phyloP scores from a whole-genome alignment of 2,329 filamentous ascomycete species.

The Camillea tinctor region DNA sequence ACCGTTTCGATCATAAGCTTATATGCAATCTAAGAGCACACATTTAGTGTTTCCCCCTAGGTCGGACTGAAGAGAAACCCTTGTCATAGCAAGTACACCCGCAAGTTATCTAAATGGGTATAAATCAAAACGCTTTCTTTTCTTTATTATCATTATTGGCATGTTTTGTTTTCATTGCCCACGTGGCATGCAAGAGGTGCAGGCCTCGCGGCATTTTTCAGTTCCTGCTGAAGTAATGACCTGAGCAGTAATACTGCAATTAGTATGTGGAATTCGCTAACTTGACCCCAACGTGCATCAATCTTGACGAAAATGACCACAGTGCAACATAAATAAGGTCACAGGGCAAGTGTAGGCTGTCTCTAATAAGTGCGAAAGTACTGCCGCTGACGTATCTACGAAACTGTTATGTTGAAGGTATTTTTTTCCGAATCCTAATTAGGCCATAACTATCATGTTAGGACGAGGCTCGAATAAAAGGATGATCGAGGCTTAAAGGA shows the following conservation, averaged over 20 bases:
- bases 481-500: too few species aligned
- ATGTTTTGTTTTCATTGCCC: not conserved
- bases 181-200: not conserved
- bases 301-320: not conserved
- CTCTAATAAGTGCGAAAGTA: not conserved
- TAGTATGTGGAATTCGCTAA: not conserved
- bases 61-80: not conserved
- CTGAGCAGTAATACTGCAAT: not conserved
- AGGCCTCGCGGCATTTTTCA: not conserved
- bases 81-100: not conserved
- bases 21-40: not conserved
- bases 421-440: too few species aligned
- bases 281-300: not conserved
- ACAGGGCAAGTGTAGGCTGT: not conserved
- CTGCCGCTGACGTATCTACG: not conserved
- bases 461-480: too few species aligned
- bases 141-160: not conserved
- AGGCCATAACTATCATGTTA: too few species aligned
- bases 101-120: not conserved
- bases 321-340: not conserved
- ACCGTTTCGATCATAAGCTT: not conserved
- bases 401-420: not conserved
- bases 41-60: not conserved
- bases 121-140: not conserved
- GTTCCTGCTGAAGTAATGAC: not conserved